phyloP scores from a whole-genome alignment of 2,329 filamentous ascomycete species.

The Ophiostoma tasmaniense region DNA sequence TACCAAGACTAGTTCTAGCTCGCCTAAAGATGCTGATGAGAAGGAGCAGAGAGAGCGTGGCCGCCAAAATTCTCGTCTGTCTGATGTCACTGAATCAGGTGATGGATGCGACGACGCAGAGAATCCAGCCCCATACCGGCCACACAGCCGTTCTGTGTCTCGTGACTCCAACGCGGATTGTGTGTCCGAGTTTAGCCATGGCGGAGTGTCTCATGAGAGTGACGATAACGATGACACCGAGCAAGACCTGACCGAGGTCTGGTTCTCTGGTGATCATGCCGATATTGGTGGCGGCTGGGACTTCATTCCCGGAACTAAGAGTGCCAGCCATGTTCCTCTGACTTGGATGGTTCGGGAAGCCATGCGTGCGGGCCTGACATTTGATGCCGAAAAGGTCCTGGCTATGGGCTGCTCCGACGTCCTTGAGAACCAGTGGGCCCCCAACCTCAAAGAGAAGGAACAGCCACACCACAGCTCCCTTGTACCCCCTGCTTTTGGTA shows the following conservation, averaged over 20 bases:
- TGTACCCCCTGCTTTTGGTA: not conserved
- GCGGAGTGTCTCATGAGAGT: slow-evolving; percentile 20
- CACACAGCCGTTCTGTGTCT: not conserved
- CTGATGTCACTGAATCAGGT: not conserved
- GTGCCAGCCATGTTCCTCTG: slow-evolving; percentile 56
- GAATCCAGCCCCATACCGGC: not conserved
- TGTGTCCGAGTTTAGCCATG: not conserved
- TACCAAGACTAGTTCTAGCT: not conserved
- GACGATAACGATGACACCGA: slow-evolving; percentile 39
- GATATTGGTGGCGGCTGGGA: slow-evolving; percentile 71
- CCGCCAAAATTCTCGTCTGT: not conserved
- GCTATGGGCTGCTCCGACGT: slow-evolving; percentile 53
- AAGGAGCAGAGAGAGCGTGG: not conserved
- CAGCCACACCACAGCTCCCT: not conserved
- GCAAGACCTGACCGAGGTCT: slow-evolving; percentile 72
- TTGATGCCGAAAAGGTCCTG: slow-evolving; percentile 60
- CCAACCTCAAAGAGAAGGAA: not conserved
- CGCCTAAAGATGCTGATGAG: not conserved
- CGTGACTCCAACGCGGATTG: not conserved
- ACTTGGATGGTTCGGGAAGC: slow-evolving; percentile 58
- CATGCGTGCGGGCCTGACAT: slow-evolving; percentile 56
- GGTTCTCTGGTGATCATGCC: slow-evolving; percentile 72
- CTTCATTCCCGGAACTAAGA: slow-evolving; percentile 45
- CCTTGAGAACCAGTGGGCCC: slow-evolving; percentile 26
- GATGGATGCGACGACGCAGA: not conserved